These are phyloP conservation scores for Fraxinus greggii DNA, from an alignment of 305 asterid genomes.

Conservation along the genomic window DNA sequence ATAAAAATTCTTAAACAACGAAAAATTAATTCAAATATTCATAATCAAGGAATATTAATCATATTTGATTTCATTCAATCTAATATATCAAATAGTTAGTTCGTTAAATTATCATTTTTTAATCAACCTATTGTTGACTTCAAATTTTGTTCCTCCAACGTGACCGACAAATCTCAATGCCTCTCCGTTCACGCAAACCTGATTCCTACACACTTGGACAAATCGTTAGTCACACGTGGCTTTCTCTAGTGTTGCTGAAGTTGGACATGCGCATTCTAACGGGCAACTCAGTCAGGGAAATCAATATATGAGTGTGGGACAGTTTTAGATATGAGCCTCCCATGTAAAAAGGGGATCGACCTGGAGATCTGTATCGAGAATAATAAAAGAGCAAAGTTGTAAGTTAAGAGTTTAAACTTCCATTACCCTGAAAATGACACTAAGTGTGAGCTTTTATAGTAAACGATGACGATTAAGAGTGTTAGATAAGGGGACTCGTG, in stretches of 20 bases:
- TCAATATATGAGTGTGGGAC: background rate
- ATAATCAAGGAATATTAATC: background rate
- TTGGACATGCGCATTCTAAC: background rate
- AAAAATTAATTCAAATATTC: background rate
- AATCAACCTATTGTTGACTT: background rate
- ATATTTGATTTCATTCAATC: background rate
- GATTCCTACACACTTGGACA: background rate
- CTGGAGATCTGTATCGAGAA: too few relatives aligned
- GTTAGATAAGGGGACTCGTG: too few relatives aligned
- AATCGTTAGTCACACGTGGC: background rate
- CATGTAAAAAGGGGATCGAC: too few relatives aligned
- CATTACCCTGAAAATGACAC: too few relatives aligned
- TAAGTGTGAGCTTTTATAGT: too few relatives aligned
- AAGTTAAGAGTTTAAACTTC: too few relatives aligned
- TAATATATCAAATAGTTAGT: background rate
- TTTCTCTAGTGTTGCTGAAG: background rate
- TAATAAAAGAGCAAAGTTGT: too few relatives aligned
- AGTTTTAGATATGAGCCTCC: background rate
- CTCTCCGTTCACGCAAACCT: background rate
- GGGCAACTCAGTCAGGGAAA: too few relatives aligned
- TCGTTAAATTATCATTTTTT: background rate
- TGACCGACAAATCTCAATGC: background rate
- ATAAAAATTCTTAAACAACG: background rate
- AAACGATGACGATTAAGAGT: too few relatives aligned
- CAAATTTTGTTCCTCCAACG: background rate